Evolutionary conservation across 208 protist species (phyloP), one percentile per base, ranked within the genome.

Genomic region (Strigomonas galati): DNA sequence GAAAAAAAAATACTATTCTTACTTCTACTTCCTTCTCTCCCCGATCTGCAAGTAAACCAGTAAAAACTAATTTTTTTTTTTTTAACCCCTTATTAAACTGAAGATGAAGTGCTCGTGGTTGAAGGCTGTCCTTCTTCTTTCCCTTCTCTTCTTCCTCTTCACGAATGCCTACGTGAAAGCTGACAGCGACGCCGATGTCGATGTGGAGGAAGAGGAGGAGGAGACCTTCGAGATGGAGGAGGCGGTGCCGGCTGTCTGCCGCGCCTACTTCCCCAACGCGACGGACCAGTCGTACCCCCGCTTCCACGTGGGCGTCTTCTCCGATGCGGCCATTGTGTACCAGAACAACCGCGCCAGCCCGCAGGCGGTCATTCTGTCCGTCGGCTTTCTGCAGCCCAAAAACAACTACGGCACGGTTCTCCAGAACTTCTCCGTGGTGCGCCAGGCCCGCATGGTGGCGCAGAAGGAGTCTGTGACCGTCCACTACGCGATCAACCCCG

Each of bases 341-440:
- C 82, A 82, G 35, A 93, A 93, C 69, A 84, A 80, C 60, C 26
- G 40, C 5, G 64, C 48, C 14, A 62, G 53, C 53, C 27, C 71
- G 0, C 72, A 87, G 69, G 67, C 76, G 17, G 68, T 93, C 35
- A 65, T 93, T 17, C 78, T 93, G 37, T 62, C 86, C 3, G 63
- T 75, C 12, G 87, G 72, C 12, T 72, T 84, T 57, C 68, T 96
- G 28, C 76, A 86, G 49, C 81, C 79, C 5, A 49, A 72, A 7
- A 63, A 76, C 44, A 35, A 58, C 27, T 84, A 72, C 66, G 52
- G 76, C 48, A 76, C 65, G 5, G 71, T 85, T 1, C 24, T 95
- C 19, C 89, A 95, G 75, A 97, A 97, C 85, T 97, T 97, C 63
- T 94, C 89, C 9, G 80, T 86, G 43, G 77, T 93, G 23, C 83